Percentiles rank a stretch among this genome's conserved stretches.
phyloP scores from a whole-genome alignment of 2,329 filamentous ascomycete species.

The Didymella pomorum region DNA sequence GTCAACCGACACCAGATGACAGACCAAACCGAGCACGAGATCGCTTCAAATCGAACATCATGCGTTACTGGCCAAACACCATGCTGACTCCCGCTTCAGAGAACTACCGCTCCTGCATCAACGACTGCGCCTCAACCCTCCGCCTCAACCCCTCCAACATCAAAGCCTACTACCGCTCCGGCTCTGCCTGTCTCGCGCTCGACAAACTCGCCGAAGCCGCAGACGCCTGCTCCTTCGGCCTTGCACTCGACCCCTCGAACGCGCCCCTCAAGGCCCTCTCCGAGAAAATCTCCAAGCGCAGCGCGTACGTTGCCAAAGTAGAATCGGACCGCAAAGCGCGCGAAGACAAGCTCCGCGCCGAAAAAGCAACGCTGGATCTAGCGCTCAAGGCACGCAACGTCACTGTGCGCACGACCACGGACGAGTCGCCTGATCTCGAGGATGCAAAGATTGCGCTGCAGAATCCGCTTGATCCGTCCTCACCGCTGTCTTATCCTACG shows the following conservation, averaged over 20 bases:
- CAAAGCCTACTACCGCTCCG: constrained; percentile 90
- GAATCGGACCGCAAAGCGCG: constrained; percentile 65
- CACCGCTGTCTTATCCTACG: constrained; percentile 76
- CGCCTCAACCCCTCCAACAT: constrained; percentile 80
- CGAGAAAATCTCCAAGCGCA: constrained; percentile 68
- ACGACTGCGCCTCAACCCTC: constrained; percentile 82
- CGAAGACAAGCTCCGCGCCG: constrained; percentile 62
- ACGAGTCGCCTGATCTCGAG: constrained; percentile 83
- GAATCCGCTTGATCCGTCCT: constrained; percentile 76
- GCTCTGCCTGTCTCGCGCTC: constrained; percentile 78
- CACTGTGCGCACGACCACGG: constrained; percentile 71
- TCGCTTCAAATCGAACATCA: neutral
- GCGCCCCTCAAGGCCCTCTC: constrained; percentile 69
- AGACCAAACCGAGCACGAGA: no score
- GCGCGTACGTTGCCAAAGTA: constrained; percentile 63
- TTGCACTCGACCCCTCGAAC: constrained; percentile 76
- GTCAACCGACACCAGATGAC: neutral
- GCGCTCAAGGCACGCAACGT: constrained; percentile 75
- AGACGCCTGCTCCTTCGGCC: constrained; percentile 77
- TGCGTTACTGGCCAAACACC: neutral
- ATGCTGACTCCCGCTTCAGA: constrained; percentile 52
- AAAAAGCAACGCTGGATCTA: constrained; percentile 61
- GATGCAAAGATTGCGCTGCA: constrained; percentile 77
- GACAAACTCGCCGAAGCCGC: constrained; percentile 81
- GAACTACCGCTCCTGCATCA: constrained; percentile 87